Conservation (phyloP, 352 stramenopile genomes). For the Phytopythium cucurbitacearum region DNA sequence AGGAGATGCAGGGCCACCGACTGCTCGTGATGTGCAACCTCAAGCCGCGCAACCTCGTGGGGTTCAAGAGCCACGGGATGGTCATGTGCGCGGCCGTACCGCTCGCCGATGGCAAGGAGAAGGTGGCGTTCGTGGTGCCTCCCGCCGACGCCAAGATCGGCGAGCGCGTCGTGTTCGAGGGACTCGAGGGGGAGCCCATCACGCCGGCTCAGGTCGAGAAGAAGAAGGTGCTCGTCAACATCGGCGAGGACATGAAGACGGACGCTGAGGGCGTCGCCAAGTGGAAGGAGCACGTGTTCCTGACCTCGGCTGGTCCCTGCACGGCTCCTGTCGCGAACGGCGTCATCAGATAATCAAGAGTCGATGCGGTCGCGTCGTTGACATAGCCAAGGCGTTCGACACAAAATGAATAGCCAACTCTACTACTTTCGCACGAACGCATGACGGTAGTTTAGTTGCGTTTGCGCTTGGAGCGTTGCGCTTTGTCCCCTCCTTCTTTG, state of each 20-base stretch:
- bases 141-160: slow-evolving; percentile 67
- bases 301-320: slow-evolving; percentile 69
- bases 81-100: slow-evolving; percentile 82
- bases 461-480: slow-evolving; percentile 30
- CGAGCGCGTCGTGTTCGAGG: slow-evolving; percentile 72
- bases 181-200: slow-evolving; percentile 61
- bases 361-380: background rate
- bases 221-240: slow-evolving; percentile 82
- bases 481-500: too few relatives aligned
- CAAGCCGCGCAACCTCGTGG: slow-evolving; percentile 87
- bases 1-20: slow-evolving; percentile 81
- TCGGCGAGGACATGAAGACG: slow-evolving; percentile 82
- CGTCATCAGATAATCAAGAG: slow-evolving; percentile 62
- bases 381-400: too few relatives aligned
- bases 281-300: slow-evolving; percentile 80
- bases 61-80: slow-evolving; percentile 91
- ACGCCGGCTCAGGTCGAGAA: slow-evolving; percentile 85
- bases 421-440: too few relatives aligned
- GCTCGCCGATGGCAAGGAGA: slow-evolving; percentile 69
- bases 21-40: slow-evolving; percentile 91
- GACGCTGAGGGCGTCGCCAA: slow-evolving; percentile 71
- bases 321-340: slow-evolving; percentile 66
- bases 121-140: slow-evolving; percentile 82
- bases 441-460: slow-evolving; percentile 12
- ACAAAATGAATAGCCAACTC: too few relatives aligned